Base-by-base conservation (phyloP, 495 filamentous ascomycete species). In the Immersiella caudata region DNA sequence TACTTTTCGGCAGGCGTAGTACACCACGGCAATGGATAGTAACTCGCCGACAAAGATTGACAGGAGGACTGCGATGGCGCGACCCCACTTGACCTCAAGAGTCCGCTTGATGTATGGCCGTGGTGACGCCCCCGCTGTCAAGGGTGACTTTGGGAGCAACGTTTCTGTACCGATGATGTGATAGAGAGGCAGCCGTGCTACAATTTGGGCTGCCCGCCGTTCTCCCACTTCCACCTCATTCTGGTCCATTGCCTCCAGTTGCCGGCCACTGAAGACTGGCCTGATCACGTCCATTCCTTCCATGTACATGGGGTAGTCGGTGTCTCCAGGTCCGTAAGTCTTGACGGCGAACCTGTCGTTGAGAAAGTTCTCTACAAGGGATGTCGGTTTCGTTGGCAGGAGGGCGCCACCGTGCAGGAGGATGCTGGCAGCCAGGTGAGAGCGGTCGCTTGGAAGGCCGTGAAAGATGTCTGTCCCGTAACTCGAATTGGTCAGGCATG, bases 1-100 rank as follows among this genome's bases (percentile, higher is more conserved):
- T 7, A 60, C 57, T 2, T 22, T n/a, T 3, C 57, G 25, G 25
- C 11, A 33, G 21, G 8, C 27, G 25, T 22, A 29, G 21, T 18
- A 60, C 62, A 35, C 68, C 65, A 40, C 58, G 51, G 59, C 2
- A 18, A 60, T 27, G 14, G 29, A 26, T 1, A 60, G 18, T 1
- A 60, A 3, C 16, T 60, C 12, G 14, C 57, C 57, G 9, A 22
- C 57, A 11, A 60, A 22, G 21, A 60, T 60, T 11, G 57, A 26
- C 12, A 9, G 24, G 25, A 60, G 29, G 1, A 60, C 57, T 4
- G 24, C 57, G 6, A 60, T 33, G 25, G 12, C 29, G 24, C 57
- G 14, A 8, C 25, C 29, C 57, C 57, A 60, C 29, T 35, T 29
- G 24, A 60, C 57, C 57, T 35, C 57, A 2, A 60, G 29, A 18